Conservation (phyloP, 2,329 filamentous ascomycete species). For the Pseudogymnoascus sp. region DNA sequence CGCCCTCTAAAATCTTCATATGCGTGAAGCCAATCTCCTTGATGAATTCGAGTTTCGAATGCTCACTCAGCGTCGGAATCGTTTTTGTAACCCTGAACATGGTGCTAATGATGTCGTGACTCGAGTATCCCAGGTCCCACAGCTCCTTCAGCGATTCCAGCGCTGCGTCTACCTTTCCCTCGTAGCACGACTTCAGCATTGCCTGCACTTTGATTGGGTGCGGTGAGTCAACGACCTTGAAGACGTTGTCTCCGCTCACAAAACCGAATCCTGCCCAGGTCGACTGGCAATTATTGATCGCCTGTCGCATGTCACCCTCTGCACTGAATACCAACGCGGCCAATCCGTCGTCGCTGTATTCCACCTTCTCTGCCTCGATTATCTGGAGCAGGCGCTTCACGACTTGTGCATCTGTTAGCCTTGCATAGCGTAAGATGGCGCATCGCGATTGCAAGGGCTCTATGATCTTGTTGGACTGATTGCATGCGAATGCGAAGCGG, state of each 20-base stretch:
- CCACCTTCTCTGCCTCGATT: slow-evolving; percentile 81
- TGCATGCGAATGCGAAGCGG: slow-evolving; percentile 95
- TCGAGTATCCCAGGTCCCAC: slow-evolving; percentile 94
- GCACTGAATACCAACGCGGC: slow-evolving; percentile 95
- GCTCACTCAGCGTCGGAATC: slow-evolving; percentile 82
- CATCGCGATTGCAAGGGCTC: slow-evolving; percentile 96
- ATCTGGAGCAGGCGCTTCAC: slow-evolving; percentile 88
- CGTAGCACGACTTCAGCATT: slow-evolving; percentile 95
- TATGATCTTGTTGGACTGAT: slow-evolving; percentile 98
- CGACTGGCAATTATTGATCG: slow-evolving; percentile 96
- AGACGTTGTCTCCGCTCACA: slow-evolving; percentile 95
- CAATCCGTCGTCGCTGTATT: slow-evolving; percentile 86
- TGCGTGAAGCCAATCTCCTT: slow-evolving; percentile 98
- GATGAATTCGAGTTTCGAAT: slow-evolving; percentile 94
- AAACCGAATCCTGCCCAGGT: slow-evolving; percentile 91
- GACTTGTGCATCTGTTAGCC: slow-evolving; percentile 85
- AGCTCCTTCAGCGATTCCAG: slow-evolving; percentile 80
- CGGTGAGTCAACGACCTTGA: slow-evolving; percentile 92
- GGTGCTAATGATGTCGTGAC: slow-evolving; percentile 96
- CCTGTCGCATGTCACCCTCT: slow-evolving; percentile 97
- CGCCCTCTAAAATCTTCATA: slow-evolving; percentile 97
- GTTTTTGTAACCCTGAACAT: slow-evolving; percentile 99
- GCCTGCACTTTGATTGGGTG: slow-evolving; percentile 98
- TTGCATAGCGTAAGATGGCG: slow-evolving; percentile 87
- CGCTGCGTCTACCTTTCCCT: slow-evolving; percentile 80